Evolutionary conservation across 768 basidiomycete species (phyloP), one percentile per base, ranked within the genome.

Genomic region (Cystofilobasidium bisporidii): DNA sequence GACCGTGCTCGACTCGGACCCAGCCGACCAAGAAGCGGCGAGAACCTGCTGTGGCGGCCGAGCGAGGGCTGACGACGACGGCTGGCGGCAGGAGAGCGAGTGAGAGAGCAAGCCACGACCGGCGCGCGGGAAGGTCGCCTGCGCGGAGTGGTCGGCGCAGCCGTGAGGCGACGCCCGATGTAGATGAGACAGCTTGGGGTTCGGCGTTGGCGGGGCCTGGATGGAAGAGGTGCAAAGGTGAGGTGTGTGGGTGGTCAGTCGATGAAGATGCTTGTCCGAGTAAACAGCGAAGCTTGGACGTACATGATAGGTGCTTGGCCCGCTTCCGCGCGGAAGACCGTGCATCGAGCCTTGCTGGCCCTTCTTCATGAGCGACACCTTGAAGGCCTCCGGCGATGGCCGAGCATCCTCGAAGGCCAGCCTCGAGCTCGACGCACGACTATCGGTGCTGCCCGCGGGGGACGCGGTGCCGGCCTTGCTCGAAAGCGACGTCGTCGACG

Each of bases 281-380:
- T 18, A 9, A 55, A n/a, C 55, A 30, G 55, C 32, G 24, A n/a
- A n/a, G n/a, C n/a, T n/a, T n/a, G n/a, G n/a, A 22, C 28, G 41
- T 2, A 63, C 63, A 40, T 28, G 55, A 24, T 28, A 64, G 20
- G 18, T 22, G 26, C 0, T 24, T 17, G 36, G 22, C 5, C 17
- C 5, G 17, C 1, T 30, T 24, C 22, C 30, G 8, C 18, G 30
- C 30, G 17, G 32, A 22, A 22, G 38, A 5, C 20, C 47, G 41
- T 33, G 65, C 57, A 28, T 61, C 41, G 60, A 40, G 9, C 45
- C 60, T 28, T 41, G n/a, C n/a, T n/a, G 32, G 17, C 59, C 47
- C 65, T 66, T 66, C 57, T 66, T 66, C 58, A 66, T 61, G 15
- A 66, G 32, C 47, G 65, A 66, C 8, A 66, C 65, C 58, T 53